Percentiles rank a stretch among this genome's conserved stretches.
Conservation (phyloP, 352 stramenopile species). For the Achlya hypogyna region DNA sequence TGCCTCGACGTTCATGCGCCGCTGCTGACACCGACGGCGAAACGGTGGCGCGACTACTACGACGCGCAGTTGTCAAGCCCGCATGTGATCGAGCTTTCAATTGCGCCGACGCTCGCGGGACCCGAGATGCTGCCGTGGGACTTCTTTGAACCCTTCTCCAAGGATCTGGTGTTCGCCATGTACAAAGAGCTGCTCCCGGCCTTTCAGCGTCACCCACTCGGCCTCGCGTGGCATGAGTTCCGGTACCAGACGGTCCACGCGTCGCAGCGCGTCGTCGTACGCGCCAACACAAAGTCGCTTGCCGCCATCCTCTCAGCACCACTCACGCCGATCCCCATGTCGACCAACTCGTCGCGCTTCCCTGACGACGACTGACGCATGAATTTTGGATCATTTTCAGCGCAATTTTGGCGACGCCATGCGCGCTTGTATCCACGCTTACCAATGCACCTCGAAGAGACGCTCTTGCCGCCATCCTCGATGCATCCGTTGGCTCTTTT, state of each 20-base stretch:
- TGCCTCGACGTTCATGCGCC: background rate
- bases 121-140: background rate
- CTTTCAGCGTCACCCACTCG: background rate
- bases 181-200: conserved; percentile 1
- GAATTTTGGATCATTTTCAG: background rate
- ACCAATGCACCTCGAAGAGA: background rate
- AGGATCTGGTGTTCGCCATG: background rate
- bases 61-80: background rate
- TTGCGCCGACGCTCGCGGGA: background rate
- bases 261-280: background rate
- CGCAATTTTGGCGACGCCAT: too few relatives aligned
- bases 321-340: background rate
- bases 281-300: background rate
- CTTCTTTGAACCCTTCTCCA: background rate
- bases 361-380: background rate
- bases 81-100: background rate
- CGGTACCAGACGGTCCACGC: background rate
- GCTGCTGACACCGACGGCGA: background rate
- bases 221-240: background rate
- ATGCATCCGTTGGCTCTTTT: too few relatives aligned
- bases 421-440: too few relatives aligned
- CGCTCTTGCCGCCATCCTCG: background rate
- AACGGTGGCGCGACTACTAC: background rate
- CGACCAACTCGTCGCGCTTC: background rate
- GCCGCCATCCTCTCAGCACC: background rate